These are phyloP conservation scores for Ceraceosorus guamensis DNA, from an alignment of 1,284 basidiomycete genomes.

Conservation along the genomic window DNA sequence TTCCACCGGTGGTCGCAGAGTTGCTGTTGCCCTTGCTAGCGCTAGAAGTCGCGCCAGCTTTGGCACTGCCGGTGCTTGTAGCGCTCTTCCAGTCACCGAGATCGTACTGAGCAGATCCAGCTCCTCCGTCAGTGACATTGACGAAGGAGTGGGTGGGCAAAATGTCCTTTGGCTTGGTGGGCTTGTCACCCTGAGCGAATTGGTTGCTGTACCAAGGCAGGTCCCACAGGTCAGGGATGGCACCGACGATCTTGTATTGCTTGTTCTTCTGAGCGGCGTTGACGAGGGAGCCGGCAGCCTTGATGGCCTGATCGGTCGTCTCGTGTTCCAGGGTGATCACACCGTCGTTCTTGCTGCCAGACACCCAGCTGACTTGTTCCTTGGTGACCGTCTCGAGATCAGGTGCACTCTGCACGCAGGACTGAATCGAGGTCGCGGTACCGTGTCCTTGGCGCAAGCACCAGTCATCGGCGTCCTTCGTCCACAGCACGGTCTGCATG, in stretches of 20 bases:
- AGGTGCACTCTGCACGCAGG: constrained; percentile 7
- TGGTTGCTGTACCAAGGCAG: constrained; percentile 36
- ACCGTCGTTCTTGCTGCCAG: constrained; percentile 18
- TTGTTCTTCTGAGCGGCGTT: constrained; percentile 16
- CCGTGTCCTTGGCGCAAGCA: constrained; percentile 33
- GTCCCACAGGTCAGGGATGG: constrained; percentile 27
- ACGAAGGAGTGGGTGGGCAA: constrained; percentile 9
- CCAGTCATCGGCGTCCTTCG: constrained; percentile 32
- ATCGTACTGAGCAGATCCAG: neutral
- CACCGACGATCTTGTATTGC: constrained; percentile 22
- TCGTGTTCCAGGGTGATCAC: constrained; percentile 41
- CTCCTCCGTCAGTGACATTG: constrained; percentile 5
- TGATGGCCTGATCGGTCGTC: constrained; percentile 34
- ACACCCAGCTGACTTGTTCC: constrained; percentile 17
- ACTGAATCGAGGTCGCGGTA: constrained; percentile 11
- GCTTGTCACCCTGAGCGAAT: neutral
- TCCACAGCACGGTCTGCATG: constrained; percentile 10
- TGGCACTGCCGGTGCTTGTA: neutral
- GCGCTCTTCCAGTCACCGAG: constrained; percentile 3
- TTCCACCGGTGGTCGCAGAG: neutral
- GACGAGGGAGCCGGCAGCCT: constrained; percentile 28
- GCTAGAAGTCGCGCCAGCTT: neutral
- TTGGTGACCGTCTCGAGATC: constrained; percentile 24
- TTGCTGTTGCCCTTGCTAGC: too few relatives aligned
- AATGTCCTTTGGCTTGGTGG: constrained; percentile 5